Evolutionary conservation across 176 grass and related monocot species (phyloP).

Genomic region (Triticum urartu): DNA sequence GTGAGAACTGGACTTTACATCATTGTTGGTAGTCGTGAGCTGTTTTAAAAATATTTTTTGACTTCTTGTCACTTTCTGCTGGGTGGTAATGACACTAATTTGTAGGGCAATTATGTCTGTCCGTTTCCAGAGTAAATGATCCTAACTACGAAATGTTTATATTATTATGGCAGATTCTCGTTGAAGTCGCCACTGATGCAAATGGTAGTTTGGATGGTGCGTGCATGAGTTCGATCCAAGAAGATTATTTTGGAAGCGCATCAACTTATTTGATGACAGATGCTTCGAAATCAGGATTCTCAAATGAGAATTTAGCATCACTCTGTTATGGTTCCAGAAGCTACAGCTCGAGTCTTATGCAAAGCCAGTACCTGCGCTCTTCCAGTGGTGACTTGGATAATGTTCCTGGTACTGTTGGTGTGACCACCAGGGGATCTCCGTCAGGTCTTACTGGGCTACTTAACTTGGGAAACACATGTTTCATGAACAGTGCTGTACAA

Average conservation of each 20-base stretch:
- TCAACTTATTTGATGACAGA: conserved; percentile 66
- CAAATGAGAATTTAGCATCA: conserved; percentile 61
- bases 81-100: background rate
- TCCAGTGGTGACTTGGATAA: conserved; percentile 61
- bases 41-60: conserved; percentile 8
- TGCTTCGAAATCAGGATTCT: conserved; percentile 56
- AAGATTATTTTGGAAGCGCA: conserved; percentile 55
- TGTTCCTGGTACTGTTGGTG: conserved; percentile 52
- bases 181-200: conserved; percentile 62
- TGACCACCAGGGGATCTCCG: conserved; percentile 56
- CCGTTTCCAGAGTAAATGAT: conserved; percentile 17
- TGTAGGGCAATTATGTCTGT: conserved; percentile 1
- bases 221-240: conserved; percentile 62
- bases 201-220: conserved; percentile 72
- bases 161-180: conserved; percentile 77
- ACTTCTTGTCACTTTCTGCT: background rate
- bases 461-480: conserved; percentile 99
- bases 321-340: conserved; percentile 67
- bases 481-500: conserved; percentile 98
- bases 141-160: conserved; percentile 26
- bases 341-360: conserved; percentile 55
- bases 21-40: conserved; percentile 8
- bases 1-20: conserved; percentile 39
- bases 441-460: conserved; percentile 83
- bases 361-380: conserved; percentile 55